These are phyloP conservation scores for Lasiodiplodia sp. DNA, from an alignment of 2,329 filamentous ascomycete species.

Conservation along the genomic window DNA sequence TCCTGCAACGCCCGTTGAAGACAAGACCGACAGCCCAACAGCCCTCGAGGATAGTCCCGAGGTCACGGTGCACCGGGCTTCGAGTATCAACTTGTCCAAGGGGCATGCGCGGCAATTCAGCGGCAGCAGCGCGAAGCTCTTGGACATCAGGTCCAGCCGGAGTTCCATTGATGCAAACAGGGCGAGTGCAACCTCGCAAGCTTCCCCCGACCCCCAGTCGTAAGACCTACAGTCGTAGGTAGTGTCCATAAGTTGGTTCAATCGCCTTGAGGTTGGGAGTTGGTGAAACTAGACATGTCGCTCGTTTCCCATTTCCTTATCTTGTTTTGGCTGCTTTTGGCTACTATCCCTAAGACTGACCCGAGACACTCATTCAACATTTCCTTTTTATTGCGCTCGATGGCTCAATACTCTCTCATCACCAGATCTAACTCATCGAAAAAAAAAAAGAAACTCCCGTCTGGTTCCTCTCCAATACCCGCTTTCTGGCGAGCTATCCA, in stretches of 20 bases:
- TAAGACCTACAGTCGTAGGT: slow-evolving; percentile 18
- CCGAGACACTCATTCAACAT: slow-evolving; percentile 24
- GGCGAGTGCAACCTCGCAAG: slow-evolving; percentile 2
- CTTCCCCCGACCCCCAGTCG: slow-evolving; percentile 7
- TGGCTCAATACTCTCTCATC: background rate
- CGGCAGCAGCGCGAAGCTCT: slow-evolving; percentile 76
- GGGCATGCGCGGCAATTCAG: slow-evolving; percentile 75
- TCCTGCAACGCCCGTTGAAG: slow-evolving; percentile 43
- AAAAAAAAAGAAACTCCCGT: slow-evolving; percentile 9
- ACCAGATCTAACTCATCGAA: background rate
- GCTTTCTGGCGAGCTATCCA: background rate
- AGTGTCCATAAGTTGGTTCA: slow-evolving; percentile 1
- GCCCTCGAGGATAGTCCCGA: slow-evolving; percentile 39
- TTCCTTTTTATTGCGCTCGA: slow-evolving; percentile 9
- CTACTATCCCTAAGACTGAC: slow-evolving; percentile 19
- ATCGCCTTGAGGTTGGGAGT: slow-evolving; percentile 6
- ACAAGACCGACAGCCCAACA: slow-evolving; percentile 37
- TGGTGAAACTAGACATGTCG: slow-evolving; percentile 27
- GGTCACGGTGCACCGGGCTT: slow-evolving; percentile 66
- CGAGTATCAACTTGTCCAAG: slow-evolving; percentile 72
- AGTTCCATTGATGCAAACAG: slow-evolving; percentile 35
- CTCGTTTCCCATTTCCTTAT: slow-evolving; percentile 27
- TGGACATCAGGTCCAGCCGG: slow-evolving; percentile 62
- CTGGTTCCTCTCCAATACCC: slow-evolving; percentile 12
- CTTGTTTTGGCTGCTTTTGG: slow-evolving; percentile 5